Percentiles rank a stretch among this genome's conserved stretches.
Conservation (phyloP, 306 rosid species). For the Herpetospermum pedunculosum region DNA sequence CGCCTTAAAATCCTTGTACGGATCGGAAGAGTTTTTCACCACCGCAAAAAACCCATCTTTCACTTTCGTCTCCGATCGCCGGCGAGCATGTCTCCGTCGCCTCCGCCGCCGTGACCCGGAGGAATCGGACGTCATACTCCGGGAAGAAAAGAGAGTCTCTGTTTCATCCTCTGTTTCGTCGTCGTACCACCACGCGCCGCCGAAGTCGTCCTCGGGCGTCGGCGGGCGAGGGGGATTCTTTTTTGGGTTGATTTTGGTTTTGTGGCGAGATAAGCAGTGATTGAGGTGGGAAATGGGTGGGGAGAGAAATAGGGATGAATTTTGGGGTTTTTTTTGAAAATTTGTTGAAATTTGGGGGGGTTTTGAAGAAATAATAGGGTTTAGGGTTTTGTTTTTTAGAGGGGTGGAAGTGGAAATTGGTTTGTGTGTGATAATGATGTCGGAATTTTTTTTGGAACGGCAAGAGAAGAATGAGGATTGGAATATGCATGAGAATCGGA, state of each 20-base stretch:
- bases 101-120: constrained; percentile 36
- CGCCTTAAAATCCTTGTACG: constrained; percentile 73
- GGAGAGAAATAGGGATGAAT: constrained; percentile 18
- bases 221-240: neutral
- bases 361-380: constrained; percentile 24
- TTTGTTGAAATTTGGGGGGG: constrained; percentile 30
- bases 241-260: constrained; percentile 10
- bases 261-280: neutral
- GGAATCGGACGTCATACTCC: constrained; percentile 58
- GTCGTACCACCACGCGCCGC: constrained; percentile 55
- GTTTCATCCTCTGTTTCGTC: constrained; percentile 51
- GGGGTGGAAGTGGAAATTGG: constrained; percentile 30
- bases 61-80: constrained; percentile 35
- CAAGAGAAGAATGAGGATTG: constrained; percentile 71
- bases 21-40: constrained; percentile 81
- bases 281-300: constrained; percentile 21
- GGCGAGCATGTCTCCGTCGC: neutral
- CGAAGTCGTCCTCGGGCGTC: constrained; percentile 13
- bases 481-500: constrained; percentile 70
- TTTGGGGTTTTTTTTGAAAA: constrained; percentile 17
- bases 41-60: constrained; percentile 75
- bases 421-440: constrained; percentile 33
- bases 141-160: constrained; percentile 69
- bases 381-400: constrained; percentile 6
- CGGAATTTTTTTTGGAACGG: constrained; percentile 42